Percentiles rank a stretch among this genome's conserved stretches.
Conservation (phyloP, 2,329 filamentous ascomycete species). For the Fusarium caatingaense region DNA sequence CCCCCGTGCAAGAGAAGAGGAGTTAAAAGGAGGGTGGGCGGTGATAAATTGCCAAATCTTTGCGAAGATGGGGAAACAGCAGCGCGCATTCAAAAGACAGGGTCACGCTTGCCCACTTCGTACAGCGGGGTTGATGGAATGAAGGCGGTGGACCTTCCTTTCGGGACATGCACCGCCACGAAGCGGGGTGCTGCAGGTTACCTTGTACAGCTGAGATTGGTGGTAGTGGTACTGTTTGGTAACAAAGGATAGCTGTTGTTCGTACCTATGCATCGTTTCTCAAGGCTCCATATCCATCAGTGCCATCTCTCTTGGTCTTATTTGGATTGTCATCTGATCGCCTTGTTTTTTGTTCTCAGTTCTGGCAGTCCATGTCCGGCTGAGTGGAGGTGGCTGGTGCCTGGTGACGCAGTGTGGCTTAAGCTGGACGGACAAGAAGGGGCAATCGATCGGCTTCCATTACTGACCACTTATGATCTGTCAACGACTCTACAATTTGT, state of each 20-base stretch:
- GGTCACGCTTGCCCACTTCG: constrained; percentile 39
- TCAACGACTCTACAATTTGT: constrained; percentile 26
- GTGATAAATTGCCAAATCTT: constrained; percentile 38
- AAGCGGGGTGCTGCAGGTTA: constrained; percentile 38
- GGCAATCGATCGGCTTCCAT: constrained; percentile 49
- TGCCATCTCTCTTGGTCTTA: background rate
- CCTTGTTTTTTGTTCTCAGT: background rate
- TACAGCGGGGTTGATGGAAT: constrained; percentile 37
- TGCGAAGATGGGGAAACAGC: constrained; percentile 30
- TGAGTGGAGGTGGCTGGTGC: constrained; percentile 42
- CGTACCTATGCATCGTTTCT: background rate
- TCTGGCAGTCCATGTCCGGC: background rate
- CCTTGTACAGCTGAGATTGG: background rate
- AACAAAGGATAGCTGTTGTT: background rate
- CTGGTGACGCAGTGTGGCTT: constrained; percentile 46
- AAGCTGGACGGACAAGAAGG: constrained; percentile 27
- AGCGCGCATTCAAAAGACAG: constrained; percentile 35
- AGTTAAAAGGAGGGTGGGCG: constrained; percentile 33
- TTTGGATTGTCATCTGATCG: background rate
- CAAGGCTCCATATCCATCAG: background rate
- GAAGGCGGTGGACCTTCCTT: constrained; percentile 26
- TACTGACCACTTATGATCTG: constrained; percentile 30
- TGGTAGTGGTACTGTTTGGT: background rate
- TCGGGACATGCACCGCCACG: constrained; percentile 42
- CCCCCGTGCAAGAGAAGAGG: constrained; percentile 32